Evolutionary conservation across 306 rosid species (phyloP).

Genomic region (Ziziphus jujuba): DNA sequence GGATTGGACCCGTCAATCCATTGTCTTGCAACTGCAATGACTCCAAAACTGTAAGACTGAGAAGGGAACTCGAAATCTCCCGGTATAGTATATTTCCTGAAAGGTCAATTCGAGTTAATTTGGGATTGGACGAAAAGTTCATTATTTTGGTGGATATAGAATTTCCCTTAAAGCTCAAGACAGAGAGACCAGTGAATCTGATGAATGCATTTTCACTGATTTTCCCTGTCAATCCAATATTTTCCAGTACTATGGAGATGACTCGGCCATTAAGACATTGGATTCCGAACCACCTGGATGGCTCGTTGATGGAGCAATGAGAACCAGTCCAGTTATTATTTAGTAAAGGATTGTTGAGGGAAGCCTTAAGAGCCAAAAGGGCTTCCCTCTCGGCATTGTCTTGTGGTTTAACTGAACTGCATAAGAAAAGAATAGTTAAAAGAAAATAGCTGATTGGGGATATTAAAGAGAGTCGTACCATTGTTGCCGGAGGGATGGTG

Average conservation of each 20-base stretch:
- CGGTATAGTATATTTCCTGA: conserved; percentile 38
- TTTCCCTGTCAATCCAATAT: conserved; percentile 28
- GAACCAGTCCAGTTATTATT: conserved; percentile 39
- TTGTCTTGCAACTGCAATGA: conserved; percentile 40
- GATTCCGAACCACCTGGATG: conserved; percentile 49
- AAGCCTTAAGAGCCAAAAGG: conserved; percentile 36
- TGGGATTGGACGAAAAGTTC: conserved; percentile 35
- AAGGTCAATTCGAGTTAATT: conserved; percentile 35
- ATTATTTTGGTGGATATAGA: conserved; percentile 28
- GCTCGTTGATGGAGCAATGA: conserved; percentile 27
- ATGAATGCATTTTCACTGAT: conserved; percentile 18
- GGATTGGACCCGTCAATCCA: conserved; percentile 36
- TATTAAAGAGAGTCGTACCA: too few species aligned
- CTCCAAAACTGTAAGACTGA: conserved; percentile 30
- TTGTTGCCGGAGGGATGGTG: too few species aligned
- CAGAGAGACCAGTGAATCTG: conserved; percentile 31
- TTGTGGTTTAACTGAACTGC: not conserved
- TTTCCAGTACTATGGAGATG: conserved; percentile 21
- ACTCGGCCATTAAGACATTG: conserved; percentile 41
- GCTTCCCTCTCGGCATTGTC: conserved; percentile 35
- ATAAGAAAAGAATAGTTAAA: too few species aligned
- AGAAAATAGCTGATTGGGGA: too few species aligned
- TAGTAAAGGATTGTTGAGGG: conserved; percentile 36
- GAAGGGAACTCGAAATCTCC: conserved; percentile 31
- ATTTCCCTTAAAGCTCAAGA: conserved; percentile 48